Evolutionary conservation across 208 protist genomes (phyloP).

Genomic region (Balamuthia mandrillaris): DNA sequence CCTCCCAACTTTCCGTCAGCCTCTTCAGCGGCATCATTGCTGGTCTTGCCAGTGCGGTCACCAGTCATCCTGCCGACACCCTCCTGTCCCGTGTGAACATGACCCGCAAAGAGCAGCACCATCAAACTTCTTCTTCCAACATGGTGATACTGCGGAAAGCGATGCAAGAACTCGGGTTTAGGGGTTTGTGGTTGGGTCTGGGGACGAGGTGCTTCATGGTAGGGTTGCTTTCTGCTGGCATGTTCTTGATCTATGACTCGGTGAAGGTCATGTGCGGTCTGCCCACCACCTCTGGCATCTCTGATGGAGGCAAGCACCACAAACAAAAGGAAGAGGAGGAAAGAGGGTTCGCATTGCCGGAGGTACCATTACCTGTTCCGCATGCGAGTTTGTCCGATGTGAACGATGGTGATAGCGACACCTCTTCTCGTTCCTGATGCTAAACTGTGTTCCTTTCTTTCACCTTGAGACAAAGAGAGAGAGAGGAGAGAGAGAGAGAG

Average conservation of each 20-base stretch:
- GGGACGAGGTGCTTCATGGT: conserved; percentile 70
- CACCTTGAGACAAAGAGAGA: no score
- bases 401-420: no score
- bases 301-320: no score
- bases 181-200: conserved; percentile 62
- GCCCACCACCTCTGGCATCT: no score
- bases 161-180: conserved; percentile 13
- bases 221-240: conserved; percentile 71
- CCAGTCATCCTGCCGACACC: conserved; percentile 82
- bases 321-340: no score
- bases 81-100: conserved; percentile 79
- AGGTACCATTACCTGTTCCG: no score
- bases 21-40: conserved; percentile 73
- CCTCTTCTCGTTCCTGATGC: no score
- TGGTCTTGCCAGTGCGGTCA: conserved; percentile 74
- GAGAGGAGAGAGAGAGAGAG: no score
- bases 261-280: no score
- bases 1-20: conserved; percentile 62
- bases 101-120: conserved; percentile 58
- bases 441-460: no score
- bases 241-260: conserved; percentile 78
- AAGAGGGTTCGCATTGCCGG: no score
- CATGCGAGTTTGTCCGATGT: no score
- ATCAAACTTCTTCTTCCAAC: conserved; percentile 61
- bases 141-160: conserved; percentile 30